phyloP scores from a whole-genome alignment of 2,329 filamentous ascomycete species.

The Xylariomycetidae sp. region DNA sequence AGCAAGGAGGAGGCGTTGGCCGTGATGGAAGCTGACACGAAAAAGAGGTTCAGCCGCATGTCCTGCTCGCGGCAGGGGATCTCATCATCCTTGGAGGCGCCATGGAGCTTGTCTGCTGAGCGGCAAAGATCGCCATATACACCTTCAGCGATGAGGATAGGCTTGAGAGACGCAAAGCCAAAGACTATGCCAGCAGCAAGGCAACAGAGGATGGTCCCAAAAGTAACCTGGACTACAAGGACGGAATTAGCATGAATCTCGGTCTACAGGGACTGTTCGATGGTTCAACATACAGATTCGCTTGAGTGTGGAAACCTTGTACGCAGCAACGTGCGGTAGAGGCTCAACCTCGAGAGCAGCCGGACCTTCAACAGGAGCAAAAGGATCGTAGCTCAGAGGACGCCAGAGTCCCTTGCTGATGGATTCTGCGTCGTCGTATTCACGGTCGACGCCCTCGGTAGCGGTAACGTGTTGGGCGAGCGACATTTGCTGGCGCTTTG shows the following conservation, averaged over 20 bases:
- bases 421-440: conserved; percentile 13
- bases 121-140: conserved; percentile 51
- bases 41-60: conserved; percentile 59
- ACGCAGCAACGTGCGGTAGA: conserved; percentile 25
- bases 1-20: conserved; percentile 63
- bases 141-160: conserved; percentile 51
- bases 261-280: background rate
- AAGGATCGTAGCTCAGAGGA: conserved; percentile 24
- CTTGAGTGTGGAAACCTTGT: conserved; percentile 23
- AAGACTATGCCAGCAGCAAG: conserved; percentile 60
- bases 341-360: conserved; percentile 21
- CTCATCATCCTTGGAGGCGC: conserved; percentile 21
- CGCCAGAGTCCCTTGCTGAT: conserved; percentile 20
- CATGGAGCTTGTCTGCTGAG: conserved; percentile 33
- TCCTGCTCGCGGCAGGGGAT: conserved; percentile 47
- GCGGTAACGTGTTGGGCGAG: conserved; percentile 37
- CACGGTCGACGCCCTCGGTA: conserved; percentile 35
- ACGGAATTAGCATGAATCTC: too few species aligned
- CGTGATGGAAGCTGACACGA: conserved; percentile 61
- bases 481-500: too few species aligned
- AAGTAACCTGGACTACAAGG: conserved; percentile 50
- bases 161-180: conserved; percentile 60
- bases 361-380: conserved; percentile 19
- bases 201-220: conserved; percentile 61
- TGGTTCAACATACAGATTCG: conserved; percentile 21